Evolutionary conservation across 2,329 filamentous ascomycete species (phyloP).

Genomic region (Hymenoscyphus scutula): DNA sequence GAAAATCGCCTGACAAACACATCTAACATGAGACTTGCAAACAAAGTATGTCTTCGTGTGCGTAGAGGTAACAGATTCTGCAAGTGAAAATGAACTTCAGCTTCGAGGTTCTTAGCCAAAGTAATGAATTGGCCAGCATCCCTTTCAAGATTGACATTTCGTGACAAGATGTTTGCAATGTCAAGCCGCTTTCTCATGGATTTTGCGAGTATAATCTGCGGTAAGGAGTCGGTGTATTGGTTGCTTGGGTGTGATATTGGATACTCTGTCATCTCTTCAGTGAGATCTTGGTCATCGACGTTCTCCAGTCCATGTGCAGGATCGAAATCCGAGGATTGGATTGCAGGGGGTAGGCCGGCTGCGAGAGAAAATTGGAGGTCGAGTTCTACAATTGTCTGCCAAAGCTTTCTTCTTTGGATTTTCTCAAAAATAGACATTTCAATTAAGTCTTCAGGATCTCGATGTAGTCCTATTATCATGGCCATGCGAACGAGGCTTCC

Average conservation of each 20-base stretch:
- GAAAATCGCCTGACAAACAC: constrained; percentile 21
- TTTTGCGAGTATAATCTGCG: constrained; percentile 21
- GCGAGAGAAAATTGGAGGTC: constrained; percentile 50
- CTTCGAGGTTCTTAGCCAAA: constrained; percentile 17
- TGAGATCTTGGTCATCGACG: constrained; percentile 24
- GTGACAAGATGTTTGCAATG: constrained; percentile 19
- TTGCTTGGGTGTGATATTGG: constrained; percentile 14
- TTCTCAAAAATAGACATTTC: constrained; percentile 46
- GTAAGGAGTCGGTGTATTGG: constrained; percentile 21
- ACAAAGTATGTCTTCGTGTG: constrained; percentile 16
- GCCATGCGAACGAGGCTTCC: constrained; percentile 50
- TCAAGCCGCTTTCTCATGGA: constrained; percentile 21
- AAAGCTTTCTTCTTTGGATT: constrained; percentile 55
- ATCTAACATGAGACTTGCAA: constrained; percentile 24
- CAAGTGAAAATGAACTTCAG: constrained; percentile 12
- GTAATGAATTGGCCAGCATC: constrained; percentile 18
- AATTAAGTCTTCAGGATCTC: constrained; percentile 50
- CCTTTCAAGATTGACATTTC: constrained; percentile 18
- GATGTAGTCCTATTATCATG: constrained; percentile 57
- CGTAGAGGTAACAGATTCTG: constrained; percentile 11
- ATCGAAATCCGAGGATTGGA: constrained; percentile 47
- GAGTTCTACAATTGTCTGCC: constrained; percentile 55
- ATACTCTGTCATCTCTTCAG: constrained; percentile 21
- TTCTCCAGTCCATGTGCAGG: constrained; percentile 48
- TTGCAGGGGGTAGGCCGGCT: constrained; percentile 48